These are phyloP conservation scores for Pseudocercospora vitis DNA, from an alignment of 2,329 filamentous ascomycete genomes.

Conservation along the genomic window DNA sequence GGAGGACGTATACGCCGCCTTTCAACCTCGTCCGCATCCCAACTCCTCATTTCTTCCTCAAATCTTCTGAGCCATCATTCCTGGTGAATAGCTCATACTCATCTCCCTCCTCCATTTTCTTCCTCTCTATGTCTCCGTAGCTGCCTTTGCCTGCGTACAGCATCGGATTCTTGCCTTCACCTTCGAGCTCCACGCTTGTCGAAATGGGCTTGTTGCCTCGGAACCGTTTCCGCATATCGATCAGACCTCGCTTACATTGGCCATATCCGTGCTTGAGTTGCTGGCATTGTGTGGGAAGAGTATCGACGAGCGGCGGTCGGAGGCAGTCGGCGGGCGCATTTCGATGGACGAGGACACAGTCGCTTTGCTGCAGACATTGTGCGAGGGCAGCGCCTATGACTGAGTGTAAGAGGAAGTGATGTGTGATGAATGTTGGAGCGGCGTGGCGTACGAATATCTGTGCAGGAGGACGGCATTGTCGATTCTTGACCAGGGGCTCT, in stretches of 20 bases:
- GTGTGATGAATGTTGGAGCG: constrained; percentile 4
- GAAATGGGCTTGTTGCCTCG: constrained; percentile 86
- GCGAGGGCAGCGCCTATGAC: constrained; percentile 80
- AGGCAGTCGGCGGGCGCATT: constrained; percentile 87
- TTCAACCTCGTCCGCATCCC: no score
- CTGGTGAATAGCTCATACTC: constrained; percentile 36
- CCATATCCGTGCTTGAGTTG: constrained; percentile 90
- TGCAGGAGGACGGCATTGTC: constrained; percentile 88
- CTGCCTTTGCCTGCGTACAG: constrained; percentile 70
- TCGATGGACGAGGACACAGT: constrained; percentile 92
- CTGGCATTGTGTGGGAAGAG: constrained; percentile 82
- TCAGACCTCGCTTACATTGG: constrained; percentile 92
- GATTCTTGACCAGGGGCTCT: no score
- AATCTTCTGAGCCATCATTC: constrained; percentile 35
- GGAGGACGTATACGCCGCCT: no score
- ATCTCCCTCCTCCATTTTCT: constrained; percentile 35
- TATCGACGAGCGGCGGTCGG: constrained; percentile 74
- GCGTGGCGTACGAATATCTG: constrained; percentile 78
- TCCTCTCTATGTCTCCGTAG: constrained; percentile 28
- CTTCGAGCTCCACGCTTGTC: constrained; percentile 63
- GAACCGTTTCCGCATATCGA: constrained; percentile 99
- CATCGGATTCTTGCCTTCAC: constrained; percentile 52
- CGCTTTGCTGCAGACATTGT: constrained; percentile 90
- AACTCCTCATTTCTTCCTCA: constrained; percentile 35
- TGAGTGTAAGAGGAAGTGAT: constrained; percentile 7